Evolutionary conservation across 2,329 filamentous ascomycete species (phyloP).

Genomic region (Neocucurbitaria cava): DNA sequence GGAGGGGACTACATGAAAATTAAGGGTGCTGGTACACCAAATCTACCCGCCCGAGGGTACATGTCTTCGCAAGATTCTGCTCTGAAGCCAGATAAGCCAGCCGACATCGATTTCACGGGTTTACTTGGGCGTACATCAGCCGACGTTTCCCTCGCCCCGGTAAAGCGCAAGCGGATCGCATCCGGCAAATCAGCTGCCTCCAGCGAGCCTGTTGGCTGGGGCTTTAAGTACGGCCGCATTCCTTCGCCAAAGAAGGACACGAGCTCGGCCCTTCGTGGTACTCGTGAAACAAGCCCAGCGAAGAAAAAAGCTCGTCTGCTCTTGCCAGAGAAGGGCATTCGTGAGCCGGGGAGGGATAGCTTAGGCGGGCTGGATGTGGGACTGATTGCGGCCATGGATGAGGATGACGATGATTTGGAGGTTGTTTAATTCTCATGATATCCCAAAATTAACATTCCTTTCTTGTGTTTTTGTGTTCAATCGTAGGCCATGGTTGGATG

Average conservation of each 20-base stretch:
- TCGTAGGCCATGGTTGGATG: background rate
- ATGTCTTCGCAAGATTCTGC: constrained; percentile 21
- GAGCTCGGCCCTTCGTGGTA: constrained; percentile 32
- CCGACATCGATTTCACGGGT: constrained; percentile 47
- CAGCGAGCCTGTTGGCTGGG: constrained; percentile 55
- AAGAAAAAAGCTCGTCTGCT: constrained; percentile 59
- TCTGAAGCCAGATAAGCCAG: constrained; percentile 22
- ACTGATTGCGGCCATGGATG: constrained; percentile 47
- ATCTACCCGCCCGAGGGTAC: constrained; percentile 26
- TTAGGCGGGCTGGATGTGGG: constrained; percentile 45
- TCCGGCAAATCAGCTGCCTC: constrained; percentile 40
- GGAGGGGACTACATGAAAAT: constrained; percentile 74
- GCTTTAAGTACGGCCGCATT: constrained; percentile 51
- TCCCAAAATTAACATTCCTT: constrained; percentile 8
- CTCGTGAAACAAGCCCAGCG: constrained; percentile 45
- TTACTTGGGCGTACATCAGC: constrained; percentile 54
- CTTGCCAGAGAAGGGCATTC: constrained; percentile 57
- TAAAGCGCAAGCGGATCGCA: constrained; percentile 51
- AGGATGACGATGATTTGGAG: constrained; percentile 58
- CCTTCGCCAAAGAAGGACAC: constrained; percentile 44
- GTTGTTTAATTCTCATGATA: constrained; percentile 50
- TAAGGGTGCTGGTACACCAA: constrained; percentile 28
- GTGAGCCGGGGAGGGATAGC: constrained; percentile 58
- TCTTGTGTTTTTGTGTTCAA: background rate
- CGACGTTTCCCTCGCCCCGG: constrained; percentile 51